Percentiles rank a stretch among this genome's conserved stretches.
Conservation (phyloP, 2,329 filamentous ascomycete species). For the Thelonectria rubi region DNA sequence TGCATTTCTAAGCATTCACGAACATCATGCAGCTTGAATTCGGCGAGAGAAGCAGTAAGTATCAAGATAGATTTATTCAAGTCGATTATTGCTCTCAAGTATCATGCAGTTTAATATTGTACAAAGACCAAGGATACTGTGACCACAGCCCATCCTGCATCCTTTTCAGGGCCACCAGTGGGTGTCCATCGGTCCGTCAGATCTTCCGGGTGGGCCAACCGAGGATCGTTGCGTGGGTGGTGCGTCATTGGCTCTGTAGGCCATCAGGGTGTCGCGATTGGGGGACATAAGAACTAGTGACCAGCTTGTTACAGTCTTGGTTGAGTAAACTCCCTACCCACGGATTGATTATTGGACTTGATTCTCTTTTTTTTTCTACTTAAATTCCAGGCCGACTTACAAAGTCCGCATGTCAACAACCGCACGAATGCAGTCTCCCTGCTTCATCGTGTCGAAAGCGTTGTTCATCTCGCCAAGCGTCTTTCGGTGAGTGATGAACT, state of each 20-base stretch:
- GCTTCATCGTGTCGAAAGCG: conserved; percentile 94
- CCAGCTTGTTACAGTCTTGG: conserved; percentile 24
- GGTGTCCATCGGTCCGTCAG: not conserved
- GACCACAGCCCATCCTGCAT: too few species aligned
- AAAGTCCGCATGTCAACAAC: conserved; percentile 74
- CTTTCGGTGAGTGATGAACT: conserved; percentile 98
- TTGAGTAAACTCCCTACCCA: conserved; percentile 24
- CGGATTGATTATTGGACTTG: conserved; percentile 24
- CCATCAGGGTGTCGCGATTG: conserved; percentile 25
- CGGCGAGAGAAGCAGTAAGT: too few species aligned
- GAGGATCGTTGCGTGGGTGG: not conserved
- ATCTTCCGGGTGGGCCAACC: not conserved
- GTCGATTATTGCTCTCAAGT: too few species aligned
- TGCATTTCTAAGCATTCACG: conserved; percentile 18
- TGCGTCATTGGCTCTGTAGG: conserved; percentile 13
- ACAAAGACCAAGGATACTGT: too few species aligned
- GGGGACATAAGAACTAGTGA: conserved; percentile 19
- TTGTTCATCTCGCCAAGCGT: conserved; percentile 83
- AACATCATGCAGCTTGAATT: not conserved
- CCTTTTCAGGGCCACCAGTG: not conserved
- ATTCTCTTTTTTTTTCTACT: conserved; percentile 27
- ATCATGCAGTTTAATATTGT: too few species aligned
- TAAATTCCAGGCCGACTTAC: conserved; percentile 33
- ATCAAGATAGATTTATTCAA: too few species aligned
- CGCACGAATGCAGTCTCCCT: conserved; percentile 94